Evolutionary conservation across 768 basidiomycete species (phyloP), one percentile per base, ranked within the genome.

Genomic region (Russula earlei): DNA sequence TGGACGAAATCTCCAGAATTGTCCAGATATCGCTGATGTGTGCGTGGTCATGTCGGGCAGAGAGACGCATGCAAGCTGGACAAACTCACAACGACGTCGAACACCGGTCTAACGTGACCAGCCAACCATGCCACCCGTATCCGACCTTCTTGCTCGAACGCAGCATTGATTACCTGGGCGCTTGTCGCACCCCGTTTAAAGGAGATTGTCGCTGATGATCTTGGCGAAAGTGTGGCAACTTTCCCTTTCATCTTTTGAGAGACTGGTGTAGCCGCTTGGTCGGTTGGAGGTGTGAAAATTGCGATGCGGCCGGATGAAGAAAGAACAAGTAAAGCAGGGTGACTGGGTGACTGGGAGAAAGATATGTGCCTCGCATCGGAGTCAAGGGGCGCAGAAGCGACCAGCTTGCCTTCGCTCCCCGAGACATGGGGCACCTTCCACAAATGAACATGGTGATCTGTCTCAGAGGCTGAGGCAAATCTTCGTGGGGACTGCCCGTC

Each of bases 311-410:
- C 84, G 22, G 83, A 79, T 4, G 77, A 71, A 44, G 82, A 80
- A 37, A 85, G 70, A 15, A 79, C 72, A 40, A 83, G 74, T 31
- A 84, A 72, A 42, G 34, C 69, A 71, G 58, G 73, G 71, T 47
- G 69, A 69, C 52, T 63, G 59, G 11, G 69, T 46, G 69, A 61
- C 22, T 33, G 34, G 10, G 64, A 59, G 19, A 68, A 62, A 34
- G 64, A 34, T 56, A 81, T 72, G 19, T 68, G 66, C 20, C 77
- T 74, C n/a, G 79, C 80, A 55, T 81, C 79, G 3, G 83, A 79
- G 66, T 87, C 85, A 15, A 86, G 71, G 14, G 83, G 76, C 5
- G 82, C 74, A 5, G 80, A 80, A 15, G 83, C 83, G 19, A 76
- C 64, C n/a, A 82, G 71, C 60, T 72, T 79, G 31, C 82, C 80